A percentile compares a stretch with the other conserved stretches of the same genome.
Evolutionary conservation across 2,329 filamentous ascomycete genomes (phyloP).

Genomic region (Beauveria varroae): DNA sequence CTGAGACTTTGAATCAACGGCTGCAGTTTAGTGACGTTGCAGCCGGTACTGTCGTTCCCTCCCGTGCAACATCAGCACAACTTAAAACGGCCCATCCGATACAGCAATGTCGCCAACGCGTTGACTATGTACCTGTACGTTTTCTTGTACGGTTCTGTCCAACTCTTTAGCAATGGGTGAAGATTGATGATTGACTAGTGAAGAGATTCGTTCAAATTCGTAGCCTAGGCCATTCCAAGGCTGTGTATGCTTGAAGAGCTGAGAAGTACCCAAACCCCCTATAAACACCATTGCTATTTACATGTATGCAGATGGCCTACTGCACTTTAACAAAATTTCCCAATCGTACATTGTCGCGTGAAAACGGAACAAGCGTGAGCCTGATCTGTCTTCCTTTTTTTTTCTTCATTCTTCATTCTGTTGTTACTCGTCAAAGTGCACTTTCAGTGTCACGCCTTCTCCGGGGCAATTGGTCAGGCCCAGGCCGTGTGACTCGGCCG

Average conservation of each 20-base stretch:
- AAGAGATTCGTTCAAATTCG: neutral
- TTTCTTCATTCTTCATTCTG: no score
- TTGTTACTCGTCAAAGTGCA: neutral
- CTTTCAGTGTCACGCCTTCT: conserved; percentile 1
- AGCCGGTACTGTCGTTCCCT: neutral
- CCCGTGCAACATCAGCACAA: neutral
- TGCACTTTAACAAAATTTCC: neutral
- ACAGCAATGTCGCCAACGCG: no score
- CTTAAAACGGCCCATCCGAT: neutral
- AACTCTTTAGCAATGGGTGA: no score
- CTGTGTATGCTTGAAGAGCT: neutral
- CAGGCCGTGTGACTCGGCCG: conserved; percentile 1
- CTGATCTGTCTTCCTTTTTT: neutral
- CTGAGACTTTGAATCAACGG: neutral
- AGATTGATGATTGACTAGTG: neutral
- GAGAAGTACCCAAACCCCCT: neutral
- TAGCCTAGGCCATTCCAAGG: neutral
- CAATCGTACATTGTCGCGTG: neutral
- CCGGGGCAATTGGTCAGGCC: conserved; percentile 8
- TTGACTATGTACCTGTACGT: no score
- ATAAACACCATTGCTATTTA: neutral
- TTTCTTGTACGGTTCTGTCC: no score
- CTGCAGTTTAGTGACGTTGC: neutral
- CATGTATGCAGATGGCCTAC: neutral
- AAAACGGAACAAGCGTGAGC: neutral